These are phyloP conservation scores for Entomortierella parvispora DNA, from an alignment of 192 early-diverging fungal species.

Conservation along the genomic window DNA sequence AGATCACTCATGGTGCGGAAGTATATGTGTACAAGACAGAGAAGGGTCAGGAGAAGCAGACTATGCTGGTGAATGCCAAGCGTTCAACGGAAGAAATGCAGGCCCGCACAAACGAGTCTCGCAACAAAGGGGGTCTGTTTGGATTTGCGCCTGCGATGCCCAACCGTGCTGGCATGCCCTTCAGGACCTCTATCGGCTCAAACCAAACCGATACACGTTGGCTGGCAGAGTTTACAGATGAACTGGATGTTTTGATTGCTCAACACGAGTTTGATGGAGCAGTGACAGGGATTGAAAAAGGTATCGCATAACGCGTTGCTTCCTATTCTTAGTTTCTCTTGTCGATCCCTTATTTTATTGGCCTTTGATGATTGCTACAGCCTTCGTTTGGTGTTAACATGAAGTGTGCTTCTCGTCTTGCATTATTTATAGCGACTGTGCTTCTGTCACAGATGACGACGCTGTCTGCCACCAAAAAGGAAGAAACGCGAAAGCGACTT, in stretches of 20 bases:
- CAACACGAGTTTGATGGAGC: slow-evolving; percentile 90
- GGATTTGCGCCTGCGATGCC: slow-evolving; percentile 45
- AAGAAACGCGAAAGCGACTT: slow-evolving; percentile 53
- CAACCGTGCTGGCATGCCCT: slow-evolving; percentile 39
- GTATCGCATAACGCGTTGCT: no score
- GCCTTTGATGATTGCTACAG: not conserved
- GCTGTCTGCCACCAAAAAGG: slow-evolving; percentile 39
- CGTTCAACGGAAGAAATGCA: slow-evolving; percentile 68
- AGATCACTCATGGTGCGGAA: slow-evolving; percentile 82
- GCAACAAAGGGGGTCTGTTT: slow-evolving; percentile 40
- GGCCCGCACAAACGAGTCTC: slow-evolving; percentile 43
- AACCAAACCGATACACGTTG: slow-evolving; percentile 58
- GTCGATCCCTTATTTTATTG: not conserved
- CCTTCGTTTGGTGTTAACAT: not conserved
- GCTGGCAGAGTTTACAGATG: slow-evolving; percentile 84
- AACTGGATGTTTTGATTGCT: slow-evolving; percentile 93
- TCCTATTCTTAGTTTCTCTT: no score
- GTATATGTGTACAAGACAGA: slow-evolving; percentile 78
- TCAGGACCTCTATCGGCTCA: slow-evolving; percentile 24
- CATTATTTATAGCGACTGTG: slow-evolving; percentile 33
- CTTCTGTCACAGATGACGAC: slow-evolving; percentile 40
- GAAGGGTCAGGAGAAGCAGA: slow-evolving; percentile 75
- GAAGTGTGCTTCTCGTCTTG: not conserved
- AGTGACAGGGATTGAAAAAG: slow-evolving; percentile 75
- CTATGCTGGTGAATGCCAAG: slow-evolving; percentile 66